phyloP scores from a whole-genome alignment of 345 rosid species.

The Stellera chamaejasme region DNA sequence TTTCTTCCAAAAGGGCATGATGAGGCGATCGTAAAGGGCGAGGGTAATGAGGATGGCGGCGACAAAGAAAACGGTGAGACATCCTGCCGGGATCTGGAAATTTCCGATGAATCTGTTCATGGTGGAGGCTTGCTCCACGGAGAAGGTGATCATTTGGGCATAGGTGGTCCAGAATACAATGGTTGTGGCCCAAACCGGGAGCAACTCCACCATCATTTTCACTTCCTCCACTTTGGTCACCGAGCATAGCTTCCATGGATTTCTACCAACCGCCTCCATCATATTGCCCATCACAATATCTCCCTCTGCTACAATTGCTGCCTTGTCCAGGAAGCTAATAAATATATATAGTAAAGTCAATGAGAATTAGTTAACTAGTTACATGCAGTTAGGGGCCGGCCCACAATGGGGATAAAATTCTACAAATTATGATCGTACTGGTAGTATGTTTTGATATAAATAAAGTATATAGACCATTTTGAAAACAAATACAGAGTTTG shows the following conservation, averaged over 20 bases:
- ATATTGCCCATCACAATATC: slow-evolving; percentile 23
- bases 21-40: slow-evolving; percentile 40
- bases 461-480: no score
- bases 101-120: slow-evolving; percentile 44
- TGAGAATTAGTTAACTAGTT: no score
- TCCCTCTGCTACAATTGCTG: slow-evolving; percentile 35
- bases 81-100: slow-evolving; percentile 61
- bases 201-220: slow-evolving; percentile 44
- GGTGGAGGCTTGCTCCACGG: slow-evolving; percentile 60
- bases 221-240: slow-evolving; percentile 62
- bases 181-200: slow-evolving; percentile 68
- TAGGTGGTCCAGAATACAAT: slow-evolving; percentile 55
- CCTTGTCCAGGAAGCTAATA: slow-evolving; percentile 53
- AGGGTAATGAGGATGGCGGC: slow-evolving; percentile 39
- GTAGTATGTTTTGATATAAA: no score
- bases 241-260: slow-evolving; percentile 55
- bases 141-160: slow-evolving; percentile 66
- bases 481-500: no score
- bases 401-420: no score
- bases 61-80: slow-evolving; percentile 52
- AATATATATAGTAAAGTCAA: background rate
- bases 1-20: slow-evolving; percentile 56
- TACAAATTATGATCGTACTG: no score
- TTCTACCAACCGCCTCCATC: slow-evolving; percentile 3
- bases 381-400: no score